Evolutionary conservation across 1,139 yeast species (phyloP), one percentile per base, ranked within the genome.

Genomic region (Debaryomyces sp.): DNA sequence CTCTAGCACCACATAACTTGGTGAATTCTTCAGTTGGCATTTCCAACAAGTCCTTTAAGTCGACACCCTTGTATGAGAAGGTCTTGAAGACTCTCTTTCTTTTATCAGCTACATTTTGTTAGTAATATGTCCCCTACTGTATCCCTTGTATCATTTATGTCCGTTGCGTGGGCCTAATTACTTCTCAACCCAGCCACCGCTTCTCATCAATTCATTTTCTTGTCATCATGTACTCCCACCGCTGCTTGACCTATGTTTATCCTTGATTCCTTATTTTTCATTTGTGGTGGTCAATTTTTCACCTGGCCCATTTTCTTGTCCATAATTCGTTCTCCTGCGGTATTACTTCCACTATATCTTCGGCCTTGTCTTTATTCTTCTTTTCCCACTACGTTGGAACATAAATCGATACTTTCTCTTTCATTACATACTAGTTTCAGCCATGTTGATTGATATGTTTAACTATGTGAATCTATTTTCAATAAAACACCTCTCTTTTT

Each of bases 41-140:
- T 78, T 88, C 95, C 75, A 92, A 84, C 75, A 95, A 86, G 73
- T 94, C 91, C 73, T 87, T 87, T 74, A 95, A 89, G 78, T 92
- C 97, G 73, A 94, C 96, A 78, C 99, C 99, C 81, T 95, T 92
- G 96, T 84, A 94, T 70, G 96, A 85, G 89, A 92, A 92, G 83
- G 96, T 84, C 86, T 88, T 91, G 88, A 92, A 91, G 78, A 76
- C 76, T 87, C 95, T 86, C 90, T 85, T 89, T 87, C 86, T 89
- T 82, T 84, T 85, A 72, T 79, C 78, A 71, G 78, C 82, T 73
- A 73, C 62, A 61, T 46, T 21, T 34, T 48, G 74, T 70, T 70
- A 70, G 74, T 70, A 68, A 12, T 54, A 23, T 18, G 15, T 34
- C 13, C 26, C 17, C 22, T 17, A 15, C n/a, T 15, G 7, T 12